Conservation (phyloP, 495 filamentous ascomycete species). For the Neurospora africana region DNA sequence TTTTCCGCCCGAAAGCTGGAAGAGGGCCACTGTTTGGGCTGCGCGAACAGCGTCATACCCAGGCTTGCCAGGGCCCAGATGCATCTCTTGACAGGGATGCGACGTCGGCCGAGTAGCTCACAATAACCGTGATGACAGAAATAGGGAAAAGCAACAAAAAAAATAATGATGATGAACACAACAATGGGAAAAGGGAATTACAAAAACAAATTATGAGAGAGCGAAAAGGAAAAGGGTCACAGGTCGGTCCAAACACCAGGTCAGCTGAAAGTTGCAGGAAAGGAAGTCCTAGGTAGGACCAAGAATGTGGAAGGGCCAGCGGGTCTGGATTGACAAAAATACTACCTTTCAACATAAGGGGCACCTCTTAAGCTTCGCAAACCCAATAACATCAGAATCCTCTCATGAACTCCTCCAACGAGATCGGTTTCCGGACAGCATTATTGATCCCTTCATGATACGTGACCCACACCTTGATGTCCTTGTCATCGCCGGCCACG, state of each 20-base stretch:
- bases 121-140: not conserved
- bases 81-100: not conserved
- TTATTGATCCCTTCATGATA: constrained; percentile 96
- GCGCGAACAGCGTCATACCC: not conserved
- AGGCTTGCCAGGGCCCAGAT: not conserved
- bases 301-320: not conserved
- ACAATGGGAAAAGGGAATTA: not conserved
- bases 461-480: constrained; percentile 74
- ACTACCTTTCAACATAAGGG: not conserved
- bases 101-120: not conserved
- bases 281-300: too few relatives aligned
- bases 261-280: not conserved
- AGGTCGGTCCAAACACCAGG: not conserved
- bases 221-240: not conserved
- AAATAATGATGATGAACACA: not conserved
- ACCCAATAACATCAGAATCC: constrained; percentile 35
- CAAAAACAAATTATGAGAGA: not conserved
- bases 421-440: constrained; percentile 86
- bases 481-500: constrained; percentile 30
- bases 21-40: not conserved
- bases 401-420: constrained; percentile 71
- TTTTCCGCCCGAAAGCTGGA: not conserved
- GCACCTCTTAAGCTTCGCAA: not conserved
- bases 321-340: not conserved
- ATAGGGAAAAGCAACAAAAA: not conserved